Conservation (phyloP, 371 early-diverging fungal species). For the Homolaphlyctis polyrhiza region DNA sequence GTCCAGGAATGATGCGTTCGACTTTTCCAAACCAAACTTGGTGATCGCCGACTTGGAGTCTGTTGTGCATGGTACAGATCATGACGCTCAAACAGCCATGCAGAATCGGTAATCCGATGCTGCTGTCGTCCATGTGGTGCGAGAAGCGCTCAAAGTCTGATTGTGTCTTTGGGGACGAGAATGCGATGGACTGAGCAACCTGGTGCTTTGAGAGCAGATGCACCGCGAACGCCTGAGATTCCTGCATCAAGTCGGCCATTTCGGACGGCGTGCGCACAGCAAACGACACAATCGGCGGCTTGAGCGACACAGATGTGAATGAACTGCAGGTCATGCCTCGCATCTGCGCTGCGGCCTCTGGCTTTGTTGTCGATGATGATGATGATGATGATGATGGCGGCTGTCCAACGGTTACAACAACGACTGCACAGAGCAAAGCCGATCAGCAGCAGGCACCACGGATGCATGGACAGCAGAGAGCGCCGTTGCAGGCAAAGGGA, state of each 20-base stretch:
- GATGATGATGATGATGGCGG: too few relatives aligned
- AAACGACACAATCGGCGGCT: constrained; percentile 63
- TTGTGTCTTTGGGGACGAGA: constrained; percentile 54
- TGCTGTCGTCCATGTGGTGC: constrained; percentile 45
- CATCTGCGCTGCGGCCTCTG: background rate
- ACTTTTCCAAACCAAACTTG: constrained; percentile 63
- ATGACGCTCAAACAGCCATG: constrained; percentile 59
- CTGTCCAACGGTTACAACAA: constrained; percentile 10
- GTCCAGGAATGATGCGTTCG: constrained; percentile 52
- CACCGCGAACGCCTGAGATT: constrained; percentile 55
- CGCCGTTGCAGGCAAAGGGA: background rate
- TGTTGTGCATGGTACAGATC: constrained; percentile 49
- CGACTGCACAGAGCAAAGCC: constrained; percentile 5
- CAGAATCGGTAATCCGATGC: constrained; percentile 46
- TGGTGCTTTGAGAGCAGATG: constrained; percentile 57
- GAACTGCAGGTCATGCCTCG: constrained; percentile 66
- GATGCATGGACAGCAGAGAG: too few relatives aligned
- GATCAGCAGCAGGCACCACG: background rate
- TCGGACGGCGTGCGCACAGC: constrained; percentile 54
- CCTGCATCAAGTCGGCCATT: constrained; percentile 45
- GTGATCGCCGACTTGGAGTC: constrained; percentile 59
- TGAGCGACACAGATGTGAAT: constrained; percentile 63
- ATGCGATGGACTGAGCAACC: constrained; percentile 55
- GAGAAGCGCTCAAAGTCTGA: constrained; percentile 45
- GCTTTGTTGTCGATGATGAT: background rate